Evolutionary conservation across 805 yeast species (phyloP), one percentile per base, ranked within the genome.

Genomic region (Candida manassasensis): DNA sequence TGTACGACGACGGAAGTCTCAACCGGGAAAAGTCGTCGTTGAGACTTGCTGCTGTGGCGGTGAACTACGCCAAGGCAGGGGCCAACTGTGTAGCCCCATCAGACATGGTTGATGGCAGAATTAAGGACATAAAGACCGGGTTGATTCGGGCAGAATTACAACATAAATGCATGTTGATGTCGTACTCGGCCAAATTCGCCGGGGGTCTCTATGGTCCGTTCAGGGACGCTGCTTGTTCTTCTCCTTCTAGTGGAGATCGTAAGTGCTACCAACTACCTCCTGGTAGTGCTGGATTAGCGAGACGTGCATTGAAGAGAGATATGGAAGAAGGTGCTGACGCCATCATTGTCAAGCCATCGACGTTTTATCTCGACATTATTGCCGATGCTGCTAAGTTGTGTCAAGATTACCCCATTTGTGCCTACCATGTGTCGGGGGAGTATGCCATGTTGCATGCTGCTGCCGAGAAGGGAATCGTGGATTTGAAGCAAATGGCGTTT

Each of bases 381-480:
- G 72, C 81, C 38, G 96, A 93, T 53, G 96, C 98, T 0, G 69
- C 89, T 25, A 79, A 75, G 50, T 70, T 89, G 35, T 85, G 95
- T 53, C 60, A 66, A 34, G 93, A 93, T 56, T 77, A 84, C 48
- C 98, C 98, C 18, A 67, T 93, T 35, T 87, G 96, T 52, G 89
- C 95, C 18, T 93, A 93, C 62, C 98, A 93, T 60, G 98, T 93
- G 16, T 79, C 90, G 56, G 98, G 98, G 27, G 98, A 93, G 63
- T 93, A 76, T 54, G 97, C 97, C 21, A 93, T 93, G 98, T 62
- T 93, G 44, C 95, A 89, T 55, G 98, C 98, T 6, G 97, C 96
- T 35, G 97, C 97, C 19, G 97, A 88, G 52, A 88, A 88, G 70
- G 95, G 95, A 25, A 74, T 89, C 41, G 84, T 82, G 41, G 97